phyloP scores from a whole-genome alignment of 305 asterid genomes.

The Solanum hybrid region DNA sequence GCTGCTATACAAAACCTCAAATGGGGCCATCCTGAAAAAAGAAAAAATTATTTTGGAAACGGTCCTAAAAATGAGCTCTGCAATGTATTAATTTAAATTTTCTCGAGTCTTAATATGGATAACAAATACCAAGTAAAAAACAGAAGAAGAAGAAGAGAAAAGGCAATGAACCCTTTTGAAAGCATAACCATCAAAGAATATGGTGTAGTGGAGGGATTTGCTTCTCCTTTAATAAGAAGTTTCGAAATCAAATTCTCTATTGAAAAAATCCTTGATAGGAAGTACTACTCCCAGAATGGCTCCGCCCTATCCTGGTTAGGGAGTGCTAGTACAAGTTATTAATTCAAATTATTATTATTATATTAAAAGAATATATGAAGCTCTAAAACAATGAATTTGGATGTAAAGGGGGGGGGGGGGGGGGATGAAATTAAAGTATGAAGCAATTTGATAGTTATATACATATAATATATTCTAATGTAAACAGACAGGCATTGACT shows the following conservation, averaged over 20 bases:
- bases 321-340: not conserved
- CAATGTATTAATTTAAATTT: not conserved
- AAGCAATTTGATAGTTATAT: not conserved
- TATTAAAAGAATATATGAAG: not conserved
- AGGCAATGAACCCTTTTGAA: not conserved
- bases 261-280: accelerated
- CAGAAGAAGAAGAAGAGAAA: too few relatives aligned
- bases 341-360: not conserved
- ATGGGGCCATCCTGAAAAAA: not conserved
- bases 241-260: too few relatives aligned
- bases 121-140: accelerated
- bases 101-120: not conserved
- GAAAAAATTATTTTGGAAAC: too few relatives aligned
- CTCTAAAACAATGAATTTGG: not conserved
- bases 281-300: too few relatives aligned
- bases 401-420: not conserved
- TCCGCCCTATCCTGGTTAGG: not conserved
- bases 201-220: accelerated
- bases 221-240: too few relatives aligned
- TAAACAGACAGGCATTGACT: not conserved
- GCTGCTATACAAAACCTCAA: not conserved
- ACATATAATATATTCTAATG: not conserved
- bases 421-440: not conserved
- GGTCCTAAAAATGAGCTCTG: too few relatives aligned
- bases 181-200: not conserved